These are phyloP conservation scores for Phaffia rhodozyma DNA, from an alignment of 1,284 basidiomycete species.

Conservation along the genomic window DNA sequence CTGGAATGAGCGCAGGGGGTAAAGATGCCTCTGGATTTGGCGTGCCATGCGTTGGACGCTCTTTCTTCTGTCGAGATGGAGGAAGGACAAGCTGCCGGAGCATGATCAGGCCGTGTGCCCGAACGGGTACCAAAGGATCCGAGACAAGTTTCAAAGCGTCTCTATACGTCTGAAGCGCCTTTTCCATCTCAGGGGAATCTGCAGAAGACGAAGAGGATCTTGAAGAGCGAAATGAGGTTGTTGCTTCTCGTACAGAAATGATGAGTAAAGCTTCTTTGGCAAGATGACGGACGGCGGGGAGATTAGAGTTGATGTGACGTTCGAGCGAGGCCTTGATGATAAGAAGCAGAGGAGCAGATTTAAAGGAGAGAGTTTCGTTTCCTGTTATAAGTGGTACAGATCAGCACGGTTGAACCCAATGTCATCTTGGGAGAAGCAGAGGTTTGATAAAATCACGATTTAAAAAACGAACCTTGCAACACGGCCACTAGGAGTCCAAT, in stretches of 20 bases:
- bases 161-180: constrained; percentile 57
- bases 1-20: constrained; percentile 55
- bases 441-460: neutral
- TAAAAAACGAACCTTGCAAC: constrained; percentile 53
- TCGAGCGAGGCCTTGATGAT: constrained; percentile 60
- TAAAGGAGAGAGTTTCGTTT: constrained; percentile 54
- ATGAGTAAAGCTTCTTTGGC: constrained; percentile 68
- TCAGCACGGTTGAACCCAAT: neutral
- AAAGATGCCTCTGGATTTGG: constrained; percentile 26
- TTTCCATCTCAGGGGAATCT: constrained; percentile 27
- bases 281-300: constrained; percentile 45
- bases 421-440: neutral
- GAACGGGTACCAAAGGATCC: constrained; percentile 87
- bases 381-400: constrained; percentile 37
- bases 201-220: constrained; percentile 24
- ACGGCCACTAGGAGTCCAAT: constrained; percentile 65
- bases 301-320: constrained; percentile 39
- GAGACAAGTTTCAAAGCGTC: constrained; percentile 76
- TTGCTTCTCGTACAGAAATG: constrained; percentile 59
- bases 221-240: constrained; percentile 35
- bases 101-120: constrained; percentile 78
- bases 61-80: constrained; percentile 22
- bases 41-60: constrained; percentile 18
- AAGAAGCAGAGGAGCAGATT: constrained; percentile 50
- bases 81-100: constrained; percentile 59